Base-by-base conservation (phyloP, 1,139 yeast species). In the Saccharomyces pastorianus region DNA sequence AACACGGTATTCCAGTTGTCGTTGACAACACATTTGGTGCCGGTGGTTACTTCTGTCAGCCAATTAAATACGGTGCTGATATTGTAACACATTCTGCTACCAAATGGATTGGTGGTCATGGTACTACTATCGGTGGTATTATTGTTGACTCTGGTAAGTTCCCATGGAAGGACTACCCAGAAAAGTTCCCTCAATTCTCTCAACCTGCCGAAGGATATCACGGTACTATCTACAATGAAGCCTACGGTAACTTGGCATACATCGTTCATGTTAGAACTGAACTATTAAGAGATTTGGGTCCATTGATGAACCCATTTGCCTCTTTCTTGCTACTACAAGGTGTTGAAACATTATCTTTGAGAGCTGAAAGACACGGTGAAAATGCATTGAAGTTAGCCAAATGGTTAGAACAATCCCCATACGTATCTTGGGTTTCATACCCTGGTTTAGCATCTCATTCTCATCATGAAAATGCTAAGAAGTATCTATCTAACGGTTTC, bases 1-100 rank as follows among this genome's bases (percentile, higher is more conserved):
- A 84, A 60, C 81, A 88, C 63, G 97, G 97, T 56, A 79, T 91
- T 55, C 96, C 97, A 53, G 83, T 93, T 51, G 93, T 93, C 55
- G 96, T 88, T 49, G 99, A 93, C 75, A 93, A 93, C 81, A 93
- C 99, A 31, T 91, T 91, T 66, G 98, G 96, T 68, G 97, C 97
- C 49, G 97, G 96, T 71, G 98, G 98, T 51, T 90, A 74, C 77
- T 80, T 88, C 65, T 80, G 89, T 58, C 84, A 81, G 64, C 99
- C 99, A 59, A 73, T 93, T 62, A 87, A 85, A 59, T 87, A 81
- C 65, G 98, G 98, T 61, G 98, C 89, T 47, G 96, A 89, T 69
- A 85, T 89, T 59, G 80, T 82, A 34, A 77, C 80, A 27, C 96
- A 91, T 73, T 90, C 97, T 55, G 96, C 97, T 54, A 93, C 98